These are phyloP conservation scores for Pseudozyma sp. DNA, from an alignment of 1,284 basidiomycete species.

Conservation along the genomic window DNA sequence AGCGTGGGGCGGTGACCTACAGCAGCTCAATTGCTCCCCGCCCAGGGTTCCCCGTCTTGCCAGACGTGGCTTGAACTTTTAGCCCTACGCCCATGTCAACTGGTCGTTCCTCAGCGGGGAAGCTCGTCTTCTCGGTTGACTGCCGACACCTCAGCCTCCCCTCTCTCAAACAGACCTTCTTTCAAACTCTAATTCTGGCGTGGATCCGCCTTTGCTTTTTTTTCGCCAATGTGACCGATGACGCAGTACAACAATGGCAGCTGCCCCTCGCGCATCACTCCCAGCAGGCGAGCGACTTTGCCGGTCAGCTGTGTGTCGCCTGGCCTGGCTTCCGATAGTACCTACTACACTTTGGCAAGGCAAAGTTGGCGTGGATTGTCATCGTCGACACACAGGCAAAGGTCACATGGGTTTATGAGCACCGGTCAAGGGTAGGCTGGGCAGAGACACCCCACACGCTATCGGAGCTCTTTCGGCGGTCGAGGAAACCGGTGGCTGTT, in stretches of 20 bases:
- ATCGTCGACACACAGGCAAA: no score
- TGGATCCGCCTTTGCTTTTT: not conserved
- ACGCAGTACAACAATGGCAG: not conserved
- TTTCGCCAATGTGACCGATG: constrained; percentile 1
- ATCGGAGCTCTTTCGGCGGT: constrained; percentile 9
- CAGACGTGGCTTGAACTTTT: constrained; percentile 10
- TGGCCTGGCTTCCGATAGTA: no score
- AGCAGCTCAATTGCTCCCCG: constrained; percentile 10
- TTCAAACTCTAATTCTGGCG: constrained; percentile 3
- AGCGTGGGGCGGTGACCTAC: not conserved
- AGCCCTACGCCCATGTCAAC: constrained; percentile 32
- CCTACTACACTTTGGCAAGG: no score
- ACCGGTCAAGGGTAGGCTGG: not conserved
- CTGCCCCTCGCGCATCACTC: constrained; percentile 4
- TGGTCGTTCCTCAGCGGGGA: constrained; percentile 12
- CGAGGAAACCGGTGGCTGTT: not conserved
- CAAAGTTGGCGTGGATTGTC: no score
- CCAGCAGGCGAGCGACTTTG: not conserved
- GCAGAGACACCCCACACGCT: not conserved
- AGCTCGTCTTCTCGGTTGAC: constrained; percentile 9
- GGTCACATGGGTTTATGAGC: not conserved
- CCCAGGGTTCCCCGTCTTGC: constrained; percentile 16
- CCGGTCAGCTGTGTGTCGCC: no score
- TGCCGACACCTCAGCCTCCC: constrained; percentile 3
- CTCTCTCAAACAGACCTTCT: not conserved